Evolutionary conservation across 352 stramenopile genomes (phyloP).

Genomic region (Pythium insidiosum): DNA sequence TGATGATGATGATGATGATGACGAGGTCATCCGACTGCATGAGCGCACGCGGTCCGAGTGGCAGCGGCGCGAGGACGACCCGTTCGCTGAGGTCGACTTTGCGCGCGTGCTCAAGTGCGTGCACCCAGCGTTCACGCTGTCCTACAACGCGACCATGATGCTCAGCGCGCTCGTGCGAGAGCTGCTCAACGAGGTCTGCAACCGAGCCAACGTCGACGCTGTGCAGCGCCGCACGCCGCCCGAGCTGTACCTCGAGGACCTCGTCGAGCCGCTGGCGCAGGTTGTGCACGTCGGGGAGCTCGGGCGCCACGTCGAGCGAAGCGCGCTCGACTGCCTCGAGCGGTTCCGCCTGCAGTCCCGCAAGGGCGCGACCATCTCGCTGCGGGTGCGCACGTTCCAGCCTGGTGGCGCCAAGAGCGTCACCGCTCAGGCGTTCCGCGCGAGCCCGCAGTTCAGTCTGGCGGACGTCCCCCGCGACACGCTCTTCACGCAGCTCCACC

Average conservation of each 20-base stretch:
- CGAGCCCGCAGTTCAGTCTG: conserved; percentile 15
- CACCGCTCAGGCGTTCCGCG: too few relatives aligned
- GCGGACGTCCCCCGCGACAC: conserved; percentile 25
- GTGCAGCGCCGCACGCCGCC: conserved; percentile 20
- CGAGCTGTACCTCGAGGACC: conserved; percentile 22
- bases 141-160: conserved; percentile 39
- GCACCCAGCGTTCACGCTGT: conserved; percentile 49
- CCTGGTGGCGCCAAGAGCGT: conserved; percentile 6
- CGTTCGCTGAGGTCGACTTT: conserved; percentile 53
- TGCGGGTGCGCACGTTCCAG: conserved; percentile 33
- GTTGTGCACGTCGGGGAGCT: conserved; percentile 10
- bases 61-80: conserved; percentile 47
- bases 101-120: conserved; percentile 50
- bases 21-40: conserved; percentile 31
- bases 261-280: conserved; percentile 1
- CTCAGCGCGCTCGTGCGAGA: conserved; percentile 43
- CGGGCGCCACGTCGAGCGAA: conserved; percentile 1
- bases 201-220: conserved; percentile 26
- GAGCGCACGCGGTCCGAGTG: conserved; percentile 41
- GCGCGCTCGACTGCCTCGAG: conserved; percentile 7
- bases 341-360: conserved; percentile 28
- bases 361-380: conserved; percentile 25
- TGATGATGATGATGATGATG: too few relatives aligned
- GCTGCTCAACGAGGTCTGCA: conserved; percentile 40
- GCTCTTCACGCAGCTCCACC: conserved; percentile 20